These are phyloP conservation scores for Catunica adiposa DNA, from an alignment of 2,329 filamentous ascomycete species.

Conservation along the genomic window DNA sequence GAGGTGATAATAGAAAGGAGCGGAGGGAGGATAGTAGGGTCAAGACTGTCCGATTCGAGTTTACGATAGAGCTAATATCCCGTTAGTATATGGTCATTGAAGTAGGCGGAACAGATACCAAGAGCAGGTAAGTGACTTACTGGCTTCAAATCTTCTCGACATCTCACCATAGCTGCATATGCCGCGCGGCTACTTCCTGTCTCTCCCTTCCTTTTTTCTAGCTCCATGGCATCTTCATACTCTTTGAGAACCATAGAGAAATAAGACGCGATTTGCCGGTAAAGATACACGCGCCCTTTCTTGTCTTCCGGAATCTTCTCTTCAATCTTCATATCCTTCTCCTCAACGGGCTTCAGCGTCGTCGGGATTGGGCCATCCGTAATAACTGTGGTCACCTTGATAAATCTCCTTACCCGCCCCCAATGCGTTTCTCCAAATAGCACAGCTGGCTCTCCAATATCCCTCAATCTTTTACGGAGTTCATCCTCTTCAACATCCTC, in stretches of 20 bases:
- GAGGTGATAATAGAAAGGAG: conserved; percentile 84
- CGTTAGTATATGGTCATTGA: too few relatives aligned
- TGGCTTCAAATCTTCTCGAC: conserved; percentile 72
- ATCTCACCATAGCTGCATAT: conserved; percentile 70
- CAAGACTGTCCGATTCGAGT: conserved; percentile 65
- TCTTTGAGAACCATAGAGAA: conserved; percentile 90
- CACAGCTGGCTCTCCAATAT: conserved; percentile 52
- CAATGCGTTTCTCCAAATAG: conserved; percentile 72
- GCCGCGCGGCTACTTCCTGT: conserved; percentile 70
- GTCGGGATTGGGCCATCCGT: conserved; percentile 75
- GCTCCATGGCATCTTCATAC: conserved; percentile 66
- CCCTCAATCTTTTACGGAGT: conserved; percentile 50
- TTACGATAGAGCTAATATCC: conserved; percentile 55
- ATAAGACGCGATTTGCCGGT: conserved; percentile 79
- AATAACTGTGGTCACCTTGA: conserved; percentile 43
- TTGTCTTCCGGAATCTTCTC: conserved; percentile 44
- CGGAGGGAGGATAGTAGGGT: conserved; percentile 62
- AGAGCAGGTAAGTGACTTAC: conserved; percentile 23
- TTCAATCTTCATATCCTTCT: conserved; percentile 76
- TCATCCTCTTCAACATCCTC: conserved; percentile 58
- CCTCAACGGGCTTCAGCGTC: conserved; percentile 59
- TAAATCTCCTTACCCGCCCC: conserved; percentile 53
- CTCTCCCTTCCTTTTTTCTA: conserved; percentile 36
- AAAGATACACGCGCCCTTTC: conserved; percentile 54
- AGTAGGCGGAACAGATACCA: background rate